Evolutionary conservation across 345 rosid genomes (phyloP).

Genomic region (Draba incana): DNA sequence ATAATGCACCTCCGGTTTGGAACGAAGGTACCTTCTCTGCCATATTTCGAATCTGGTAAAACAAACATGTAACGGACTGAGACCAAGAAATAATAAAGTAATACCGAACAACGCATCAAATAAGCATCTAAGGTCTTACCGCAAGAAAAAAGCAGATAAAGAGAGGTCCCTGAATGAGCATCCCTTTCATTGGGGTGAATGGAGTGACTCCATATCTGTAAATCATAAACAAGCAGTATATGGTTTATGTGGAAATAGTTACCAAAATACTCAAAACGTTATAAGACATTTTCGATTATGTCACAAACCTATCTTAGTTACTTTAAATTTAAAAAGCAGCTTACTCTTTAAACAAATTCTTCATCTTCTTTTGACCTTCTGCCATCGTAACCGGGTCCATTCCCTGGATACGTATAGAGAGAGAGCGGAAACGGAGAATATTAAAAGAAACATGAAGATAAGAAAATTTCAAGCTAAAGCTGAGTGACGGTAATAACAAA

Average conservation of each 20-base stretch:
- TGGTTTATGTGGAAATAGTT: slow-evolving; percentile 19
- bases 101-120: slow-evolving; percentile 15
- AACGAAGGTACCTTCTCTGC: slow-evolving; percentile 89
- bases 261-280: slow-evolving; percentile 7
- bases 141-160: slow-evolving; percentile 82
- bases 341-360: slow-evolving; percentile 76
- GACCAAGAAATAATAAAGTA: neutral
- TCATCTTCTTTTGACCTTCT: slow-evolving; percentile 68
- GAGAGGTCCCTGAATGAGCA: slow-evolving; percentile 76
- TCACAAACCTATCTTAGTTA: slow-evolving; percentile 3
- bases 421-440: slow-evolving; percentile 1
- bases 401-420: slow-evolving; percentile 43
- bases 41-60: slow-evolving; percentile 69
- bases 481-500: slow-evolving; percentile 21
- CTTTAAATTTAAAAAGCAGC: slow-evolving; percentile 37
- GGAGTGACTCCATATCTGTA: slow-evolving; percentile 85
- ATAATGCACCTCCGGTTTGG: slow-evolving; percentile 76
- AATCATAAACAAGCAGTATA: slow-evolving; percentile 24
- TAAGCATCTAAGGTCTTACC: slow-evolving; percentile 51
- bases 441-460: slow-evolving; percentile 3
- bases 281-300: neutral
- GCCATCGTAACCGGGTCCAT: slow-evolving; percentile 53
- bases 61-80: slow-evolving; percentile 8
- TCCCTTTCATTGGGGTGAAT: slow-evolving; percentile 80
- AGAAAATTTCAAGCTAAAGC: neutral